Base-by-base conservation (phyloP, 1,284 basidiomycete genomes). In the Cutaneotrichosporon daszewskae region DNA sequence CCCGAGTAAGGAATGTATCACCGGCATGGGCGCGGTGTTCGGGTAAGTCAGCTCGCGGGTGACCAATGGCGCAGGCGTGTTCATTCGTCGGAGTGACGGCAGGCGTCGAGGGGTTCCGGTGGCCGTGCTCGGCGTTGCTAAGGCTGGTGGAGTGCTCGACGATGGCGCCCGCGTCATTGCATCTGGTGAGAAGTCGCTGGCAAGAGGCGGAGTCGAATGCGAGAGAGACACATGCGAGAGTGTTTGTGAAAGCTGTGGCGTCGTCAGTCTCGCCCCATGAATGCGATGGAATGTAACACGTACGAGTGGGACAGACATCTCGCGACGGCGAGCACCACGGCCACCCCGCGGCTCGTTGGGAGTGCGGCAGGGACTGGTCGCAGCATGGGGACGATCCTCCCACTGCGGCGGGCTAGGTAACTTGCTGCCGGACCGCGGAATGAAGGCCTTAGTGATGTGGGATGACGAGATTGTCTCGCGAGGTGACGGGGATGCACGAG, bases 281-380 rank as follows among this genome's bases (percentile, higher is more conserved):
- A n/a, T n/a, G n/a, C n/a, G n/a, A n/a, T n/a, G 16, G 4, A 29
- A 10, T 19, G 24, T 7, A 18, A 26, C 25, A 26, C 63, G 56
- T 48, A 66, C 65, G 37, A 64, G 33, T 33, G 65, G 65, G 14
- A 66, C 63, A 36, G 63, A 64, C 50, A 60, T 59, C 35, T 66
- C 65, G 25, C 65, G 51, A 42, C 60, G 56, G 13, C 58, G 54
- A 8, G 29, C 42, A 26, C 26, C 16, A 19, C 37, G 34, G 11
- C 34, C 40, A 43, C 49, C 47, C 32, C n/a, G 13, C 13, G 16
- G 17, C 3, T 32, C 5, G 26, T 18, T 7, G 19, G 40, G 39
- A 34, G 33, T 37, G 24, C 47, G 49, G 19, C 38, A 39, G 14
- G 53, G 45, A 22, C 51, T 53, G 1, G 40, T 49, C 27, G 40